Evolutionary conservation across 768 basidiomycete genomes (phyloP).

Genomic region (Psilocybe azurescens): DNA sequence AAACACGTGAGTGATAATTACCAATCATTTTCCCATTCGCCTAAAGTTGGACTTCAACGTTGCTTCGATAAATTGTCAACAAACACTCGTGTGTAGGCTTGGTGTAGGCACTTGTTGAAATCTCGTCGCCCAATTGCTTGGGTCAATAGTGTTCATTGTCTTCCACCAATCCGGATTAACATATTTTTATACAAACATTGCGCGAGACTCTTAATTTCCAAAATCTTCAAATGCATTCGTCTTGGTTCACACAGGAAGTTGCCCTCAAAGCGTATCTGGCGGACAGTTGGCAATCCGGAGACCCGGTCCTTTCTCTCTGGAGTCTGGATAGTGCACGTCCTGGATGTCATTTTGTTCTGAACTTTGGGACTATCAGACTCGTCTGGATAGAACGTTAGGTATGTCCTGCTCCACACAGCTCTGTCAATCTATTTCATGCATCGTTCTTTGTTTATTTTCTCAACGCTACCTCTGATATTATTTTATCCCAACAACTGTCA

Average conservation of each 20-base stretch:
- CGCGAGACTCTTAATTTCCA: conserved; percentile 53
- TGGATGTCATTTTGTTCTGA: conserved; percentile 62
- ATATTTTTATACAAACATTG: conserved; percentile 54
- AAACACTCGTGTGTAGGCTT: no score
- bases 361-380: conserved; percentile 47
- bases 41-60: no score
- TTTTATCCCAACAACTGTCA: no score
- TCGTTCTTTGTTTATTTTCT: background rate
- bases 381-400: conserved; percentile 24
- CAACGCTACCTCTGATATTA: background rate
- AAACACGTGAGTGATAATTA: no score
- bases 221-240: conserved; percentile 54
- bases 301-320: conserved; percentile 49
- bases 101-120: no score
- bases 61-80: no score
- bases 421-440: background rate
- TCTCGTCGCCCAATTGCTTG: no score
- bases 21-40: no score
- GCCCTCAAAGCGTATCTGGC: conserved; percentile 44
- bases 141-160: conserved; percentile 17
- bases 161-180: conserved; percentile 66
- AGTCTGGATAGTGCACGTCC: conserved; percentile 69
- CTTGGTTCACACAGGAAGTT: conserved; percentile 55
- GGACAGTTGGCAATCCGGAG: conserved; percentile 63
- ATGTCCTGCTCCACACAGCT: background rate